A percentile compares a stretch with the other conserved stretches of the same genome.
Conservation (phyloP, 306 rosid genomes). For the Pachyrhizus erosus region DNA sequence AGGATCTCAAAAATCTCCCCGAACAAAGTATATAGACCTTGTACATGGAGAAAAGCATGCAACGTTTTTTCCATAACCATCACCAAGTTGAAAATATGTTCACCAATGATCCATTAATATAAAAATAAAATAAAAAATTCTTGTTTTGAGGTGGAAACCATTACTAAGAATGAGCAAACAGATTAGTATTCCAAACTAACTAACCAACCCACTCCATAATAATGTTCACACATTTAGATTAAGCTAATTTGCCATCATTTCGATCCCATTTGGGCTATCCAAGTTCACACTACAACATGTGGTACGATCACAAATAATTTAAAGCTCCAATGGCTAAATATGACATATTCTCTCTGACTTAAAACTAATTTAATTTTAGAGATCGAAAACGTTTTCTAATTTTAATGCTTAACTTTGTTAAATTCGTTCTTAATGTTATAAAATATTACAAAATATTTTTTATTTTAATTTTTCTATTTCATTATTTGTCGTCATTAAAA, state of each 20-base stretch:
- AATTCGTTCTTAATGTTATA: not conserved
- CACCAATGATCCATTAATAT: no score
- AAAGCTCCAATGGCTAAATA: not conserved
- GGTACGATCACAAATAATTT: not conserved
- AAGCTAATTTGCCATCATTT: not conserved
- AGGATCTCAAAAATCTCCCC: constrained; percentile 36
- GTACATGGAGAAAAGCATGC: not conserved
- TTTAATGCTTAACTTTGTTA: not conserved
- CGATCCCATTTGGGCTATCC: not conserved
- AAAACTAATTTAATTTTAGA: not conserved
- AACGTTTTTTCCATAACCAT: not conserved
- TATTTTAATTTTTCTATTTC: not conserved
- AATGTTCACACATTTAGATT: not conserved
- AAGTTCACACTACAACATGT: not conserved
- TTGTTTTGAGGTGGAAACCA: no score
- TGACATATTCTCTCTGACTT: not conserved
- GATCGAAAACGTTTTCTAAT: not conserved
- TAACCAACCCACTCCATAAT: constrained; percentile 8
- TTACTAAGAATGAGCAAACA: no score
- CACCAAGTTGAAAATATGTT: not conserved
- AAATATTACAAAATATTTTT: not conserved
- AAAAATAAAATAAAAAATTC: no score
- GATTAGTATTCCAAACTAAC: not conserved
- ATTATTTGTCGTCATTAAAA: no score
- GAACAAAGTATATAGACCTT: not conserved